These are phyloP conservation scores for Mycena epipterygia DNA, from an alignment of 768 basidiomycete genomes.

Conservation along the genomic window DNA sequence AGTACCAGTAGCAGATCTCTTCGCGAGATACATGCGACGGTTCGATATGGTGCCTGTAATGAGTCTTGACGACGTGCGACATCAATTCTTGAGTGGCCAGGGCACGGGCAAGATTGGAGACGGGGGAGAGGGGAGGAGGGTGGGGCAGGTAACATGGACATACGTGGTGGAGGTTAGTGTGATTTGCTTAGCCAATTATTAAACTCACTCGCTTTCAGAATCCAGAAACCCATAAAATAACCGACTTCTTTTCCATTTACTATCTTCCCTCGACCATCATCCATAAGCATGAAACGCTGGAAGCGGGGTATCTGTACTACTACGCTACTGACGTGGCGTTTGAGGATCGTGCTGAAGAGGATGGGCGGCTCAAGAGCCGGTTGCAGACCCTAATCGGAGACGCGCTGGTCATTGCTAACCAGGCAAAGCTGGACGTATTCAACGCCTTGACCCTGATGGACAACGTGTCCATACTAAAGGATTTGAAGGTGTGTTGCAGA, in stretches of 20 bases:
- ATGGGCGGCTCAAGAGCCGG: conserved; percentile 74
- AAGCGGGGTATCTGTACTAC: conserved; percentile 97
- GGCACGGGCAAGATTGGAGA: conserved; percentile 70
- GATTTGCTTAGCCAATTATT: neutral
- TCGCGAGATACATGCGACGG: conserved; percentile 83
- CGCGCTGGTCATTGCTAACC: conserved; percentile 83
- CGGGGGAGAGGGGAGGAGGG: conserved; percentile 65
- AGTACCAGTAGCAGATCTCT: conserved; percentile 75
- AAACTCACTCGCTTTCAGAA: conserved; percentile 65
- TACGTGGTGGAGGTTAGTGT: conserved; percentile 91
- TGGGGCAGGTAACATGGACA: conserved; percentile 93
- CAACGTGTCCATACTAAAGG: conserved; percentile 84
- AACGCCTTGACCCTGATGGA: conserved; percentile 97
- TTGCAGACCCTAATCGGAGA: conserved; percentile 82
- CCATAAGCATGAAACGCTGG: conserved; percentile 78
- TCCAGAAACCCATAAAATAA: conserved; percentile 84
- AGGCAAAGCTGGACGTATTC: conserved; percentile 94
- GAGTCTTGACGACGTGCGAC: conserved; percentile 81
- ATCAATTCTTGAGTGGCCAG: conserved; percentile 90
- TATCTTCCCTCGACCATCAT: conserved; percentile 96
- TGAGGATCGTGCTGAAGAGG: conserved; percentile 70
- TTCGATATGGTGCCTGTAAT: conserved; percentile 88
- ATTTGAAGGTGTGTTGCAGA: conserved; percentile 76
- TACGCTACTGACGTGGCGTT: conserved; percentile 90
- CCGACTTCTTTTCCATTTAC: conserved; percentile 98